Base-by-base conservation (phyloP, 495 filamentous ascomycete genomes). In the Daldinia loculata region DNA sequence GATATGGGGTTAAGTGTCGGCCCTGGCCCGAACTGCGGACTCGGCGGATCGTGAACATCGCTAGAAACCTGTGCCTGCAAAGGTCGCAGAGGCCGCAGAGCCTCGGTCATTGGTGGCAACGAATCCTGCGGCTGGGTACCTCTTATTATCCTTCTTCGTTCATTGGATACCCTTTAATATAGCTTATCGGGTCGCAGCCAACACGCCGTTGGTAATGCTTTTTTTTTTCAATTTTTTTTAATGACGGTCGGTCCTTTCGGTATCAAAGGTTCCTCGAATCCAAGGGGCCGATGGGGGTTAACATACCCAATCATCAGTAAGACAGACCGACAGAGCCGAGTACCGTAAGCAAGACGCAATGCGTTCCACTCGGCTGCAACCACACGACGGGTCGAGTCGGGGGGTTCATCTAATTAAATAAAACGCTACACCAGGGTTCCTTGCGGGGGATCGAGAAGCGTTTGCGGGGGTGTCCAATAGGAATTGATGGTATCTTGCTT, bases 1-100 rank as follows among this genome's bases (percentile, higher is more conserved):
- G 67, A 45, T 67, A 66, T 41, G 17, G 70, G 43, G 48, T 22
- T 53, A 53, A 61, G 17, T 41, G 62, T 39, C 17, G 64, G 67
- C 2, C 61, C 57, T 43, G 55, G 34, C 48, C 26, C 48, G 48
- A 12, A 17, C 39, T 66, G 34, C 41, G 41, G 32, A 60, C 51
- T 60, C 64, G 51, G 51, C 53, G 30, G 38, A n/a, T 63, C 36
- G 32, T 52, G 24, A 38, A 34, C 32, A 56, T 64, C 53, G 57
- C 50, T 48, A n/a, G 66, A 53, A 67, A 30, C 66, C 61, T 69
- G 74, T 61, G 50, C 66, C 64, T 69, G 74, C 57, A 72, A 51
- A 65, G 74, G 74, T 36, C 74, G 67, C 38, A 76, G 61, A 55
- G 70, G 70, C 58, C 74, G 70, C 34, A 71, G 57, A 64, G 74